Evolutionary conservation across 2,329 filamentous ascomycete species (phyloP), one percentile per base, ranked within the genome.

Genomic region (Bisporella sp.): DNA sequence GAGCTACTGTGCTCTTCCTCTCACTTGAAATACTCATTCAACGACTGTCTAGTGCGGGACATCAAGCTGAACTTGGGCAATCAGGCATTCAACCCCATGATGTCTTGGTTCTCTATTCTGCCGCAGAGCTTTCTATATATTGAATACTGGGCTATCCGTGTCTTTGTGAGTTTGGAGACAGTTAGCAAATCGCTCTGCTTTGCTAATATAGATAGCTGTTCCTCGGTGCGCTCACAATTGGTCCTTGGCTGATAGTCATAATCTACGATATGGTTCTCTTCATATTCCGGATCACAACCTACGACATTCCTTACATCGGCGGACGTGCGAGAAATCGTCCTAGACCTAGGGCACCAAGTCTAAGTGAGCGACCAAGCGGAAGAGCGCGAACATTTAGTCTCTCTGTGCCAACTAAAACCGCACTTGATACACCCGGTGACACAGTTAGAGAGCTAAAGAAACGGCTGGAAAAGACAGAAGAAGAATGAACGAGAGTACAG

Each of bases 51-150:
- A 21, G 2, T 21, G 21, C 21, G 21, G 21, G 21, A 21, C 21
- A 21, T 21, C 21, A 21, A 21, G 21, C 21, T 21, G 21, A 21
- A 21, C 21, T 21, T 21, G 21, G 21, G 21, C 21, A 21, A 21
- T 21, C 21, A 3, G 21, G 29, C 6, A 45, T 13, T 29, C 42
- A 13, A 12, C 28, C 32, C 41, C 5, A 46, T 21, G n/a, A 86
- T 86, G 83, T 76, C 77, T 42, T 76, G 79, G 72, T 80, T 82
- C 56, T 85, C 82, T 2, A 76, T 87, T 52, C 74, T 87, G 33
- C 83, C 83, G 1, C 69, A 74, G 13, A 70, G 75, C 50, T 70
- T 84, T 48, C 74, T 71, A 41, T 70, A 71, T 39, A 64, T 85
- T 47, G 83, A 87, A 64, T 76, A 73, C 47, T 85, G 81, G 81